phyloP scores from a whole-genome alignment of 176 grass and related monocot species.

The Oryza coarctata region DNA sequence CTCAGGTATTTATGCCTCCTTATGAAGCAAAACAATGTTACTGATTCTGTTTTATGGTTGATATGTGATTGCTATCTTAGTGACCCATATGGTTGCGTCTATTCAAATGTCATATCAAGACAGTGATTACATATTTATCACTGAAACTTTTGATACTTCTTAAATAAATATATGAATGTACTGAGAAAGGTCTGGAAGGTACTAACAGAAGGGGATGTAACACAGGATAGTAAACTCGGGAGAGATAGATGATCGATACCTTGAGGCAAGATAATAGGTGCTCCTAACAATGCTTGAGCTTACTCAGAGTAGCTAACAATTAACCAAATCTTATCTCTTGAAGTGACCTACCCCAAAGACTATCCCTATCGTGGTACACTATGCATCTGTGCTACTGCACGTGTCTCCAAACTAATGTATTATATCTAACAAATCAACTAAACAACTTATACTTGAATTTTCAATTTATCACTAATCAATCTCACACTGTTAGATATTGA shows the following conservation, averaged over 20 bases:
- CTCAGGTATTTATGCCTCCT: conserved; percentile 56
- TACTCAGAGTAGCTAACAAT: neutral
- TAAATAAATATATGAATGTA: neutral
- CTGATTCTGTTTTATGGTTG: neutral
- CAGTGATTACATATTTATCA: no score
- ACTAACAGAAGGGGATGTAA: neutral
- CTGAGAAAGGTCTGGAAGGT: neutral
- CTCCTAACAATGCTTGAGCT: neutral
- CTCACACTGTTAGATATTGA: neutral
- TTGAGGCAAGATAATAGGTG: neutral
- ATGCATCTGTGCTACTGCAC: neutral
- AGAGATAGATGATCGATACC: neutral
- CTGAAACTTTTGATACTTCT: no score
- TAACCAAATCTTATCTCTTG: neutral
- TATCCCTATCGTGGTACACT: neutral
- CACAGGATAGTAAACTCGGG: neutral
- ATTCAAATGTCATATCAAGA: neutral
- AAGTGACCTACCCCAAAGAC: neutral
- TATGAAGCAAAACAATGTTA: neutral
- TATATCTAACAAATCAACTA: neutral
- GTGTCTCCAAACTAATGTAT: neutral
- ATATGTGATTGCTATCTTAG: neutral
- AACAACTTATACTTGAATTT: neutral
- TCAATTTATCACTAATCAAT: neutral
- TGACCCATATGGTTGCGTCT: neutral